These are phyloP conservation scores for Amanita inopinata DNA, from an alignment of 768 basidiomycete species.

Conservation along the genomic window DNA sequence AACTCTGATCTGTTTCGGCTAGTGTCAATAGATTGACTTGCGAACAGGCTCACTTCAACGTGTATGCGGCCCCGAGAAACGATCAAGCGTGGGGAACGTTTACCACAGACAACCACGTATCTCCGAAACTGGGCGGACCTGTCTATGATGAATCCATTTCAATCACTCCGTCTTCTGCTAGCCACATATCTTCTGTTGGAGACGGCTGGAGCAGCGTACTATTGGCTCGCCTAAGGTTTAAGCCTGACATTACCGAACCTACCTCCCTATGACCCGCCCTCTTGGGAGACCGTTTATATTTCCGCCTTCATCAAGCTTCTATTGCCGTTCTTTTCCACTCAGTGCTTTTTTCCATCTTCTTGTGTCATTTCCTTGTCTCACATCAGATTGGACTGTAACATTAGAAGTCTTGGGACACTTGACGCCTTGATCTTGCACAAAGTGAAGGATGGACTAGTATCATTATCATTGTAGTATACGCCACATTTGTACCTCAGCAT, in stretches of 20 bases:
- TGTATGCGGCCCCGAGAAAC: conserved; percentile 29
- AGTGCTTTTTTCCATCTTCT: conserved; percentile 5
- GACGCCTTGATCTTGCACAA: neutral
- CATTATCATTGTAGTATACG: neutral
- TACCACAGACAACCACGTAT: conserved; percentile 27
- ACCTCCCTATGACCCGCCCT: conserved; percentile 26
- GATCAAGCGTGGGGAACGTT: conserved; percentile 53
- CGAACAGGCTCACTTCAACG: conserved; percentile 40
- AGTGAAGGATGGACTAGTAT: conserved; percentile 1
- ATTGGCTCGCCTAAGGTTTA: conserved; percentile 41
- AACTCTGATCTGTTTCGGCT: neutral
- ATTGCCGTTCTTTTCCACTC: neutral
- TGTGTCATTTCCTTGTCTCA: conserved; percentile 10
- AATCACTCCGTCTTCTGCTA: conserved; percentile 19
- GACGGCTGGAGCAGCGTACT: conserved; percentile 37
- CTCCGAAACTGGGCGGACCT: conserved; percentile 25
- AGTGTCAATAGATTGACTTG: neutral
- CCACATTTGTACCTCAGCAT: neutral
- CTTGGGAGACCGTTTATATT: no score
- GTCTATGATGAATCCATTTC: conserved; percentile 22
- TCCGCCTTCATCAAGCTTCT: no score
- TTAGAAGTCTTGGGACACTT: neutral
- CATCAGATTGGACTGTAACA: neutral
- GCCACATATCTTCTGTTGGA: conserved; percentile 30
- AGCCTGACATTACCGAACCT: conserved; percentile 33